These are phyloP conservation scores for Anacardium occidentale DNA, from an alignment of 345 rosid genomes.

Conservation along the genomic window DNA sequence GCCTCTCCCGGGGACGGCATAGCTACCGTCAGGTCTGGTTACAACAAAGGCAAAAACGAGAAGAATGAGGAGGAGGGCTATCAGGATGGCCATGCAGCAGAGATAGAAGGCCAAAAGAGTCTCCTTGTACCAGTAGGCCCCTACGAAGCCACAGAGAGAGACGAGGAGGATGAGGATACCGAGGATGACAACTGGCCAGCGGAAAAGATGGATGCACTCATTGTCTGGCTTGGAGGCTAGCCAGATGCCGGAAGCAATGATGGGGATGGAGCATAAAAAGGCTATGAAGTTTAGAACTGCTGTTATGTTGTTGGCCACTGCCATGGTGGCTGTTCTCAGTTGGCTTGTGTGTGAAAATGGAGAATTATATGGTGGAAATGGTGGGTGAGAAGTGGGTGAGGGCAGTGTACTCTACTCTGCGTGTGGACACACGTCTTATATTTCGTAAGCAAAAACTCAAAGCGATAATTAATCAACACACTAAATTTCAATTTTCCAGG, in stretches of 20 bases:
- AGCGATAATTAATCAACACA: no score
- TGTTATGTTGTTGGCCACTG: constrained; percentile 80
- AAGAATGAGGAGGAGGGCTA: constrained; percentile 58
- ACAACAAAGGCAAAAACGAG: constrained; percentile 81
- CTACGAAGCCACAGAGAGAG: constrained; percentile 79
- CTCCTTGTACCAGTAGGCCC: constrained; percentile 86
- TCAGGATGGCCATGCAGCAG: constrained; percentile 85
- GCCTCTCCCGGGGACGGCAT: constrained; percentile 60
- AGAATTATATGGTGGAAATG: not conserved
- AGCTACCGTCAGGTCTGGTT: constrained; percentile 72
- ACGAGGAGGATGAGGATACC: constrained; percentile 78
- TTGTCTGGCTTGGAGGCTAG: constrained; percentile 79
- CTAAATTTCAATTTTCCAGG: no score
- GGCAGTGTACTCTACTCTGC: not conserved
- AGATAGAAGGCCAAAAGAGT: constrained; percentile 81
- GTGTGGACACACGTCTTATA: no score
- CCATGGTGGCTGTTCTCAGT: constrained; percentile 44
- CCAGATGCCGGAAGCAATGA: constrained; percentile 87
- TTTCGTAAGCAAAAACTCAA: no score
- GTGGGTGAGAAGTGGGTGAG: not conserved
- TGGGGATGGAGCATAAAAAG: constrained; percentile 80
- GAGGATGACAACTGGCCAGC: constrained; percentile 85
- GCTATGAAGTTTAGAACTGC: constrained; percentile 81
- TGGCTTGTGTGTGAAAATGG: not conserved
- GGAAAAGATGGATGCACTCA: constrained; percentile 67